These are phyloP conservation scores for Arthrobotrys musiformis DNA, from an alignment of 2,329 filamentous ascomycete species.

Conservation along the genomic window DNA sequence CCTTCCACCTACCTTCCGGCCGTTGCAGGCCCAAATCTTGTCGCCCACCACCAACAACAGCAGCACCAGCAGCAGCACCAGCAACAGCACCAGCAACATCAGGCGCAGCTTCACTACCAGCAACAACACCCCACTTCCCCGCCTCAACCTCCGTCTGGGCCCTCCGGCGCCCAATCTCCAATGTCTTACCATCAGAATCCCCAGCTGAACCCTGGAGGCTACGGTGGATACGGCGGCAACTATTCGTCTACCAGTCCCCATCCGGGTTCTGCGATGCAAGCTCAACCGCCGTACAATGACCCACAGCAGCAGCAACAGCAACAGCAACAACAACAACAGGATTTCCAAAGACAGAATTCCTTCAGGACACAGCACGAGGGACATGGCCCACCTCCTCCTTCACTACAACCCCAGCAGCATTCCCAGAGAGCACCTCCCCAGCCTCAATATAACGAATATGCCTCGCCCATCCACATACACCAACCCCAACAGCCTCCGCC, in stretches of 20 bases:
- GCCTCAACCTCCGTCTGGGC: conserved; percentile 47
- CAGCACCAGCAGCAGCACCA: conserved; percentile 28
- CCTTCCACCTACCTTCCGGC: conserved; percentile 41
- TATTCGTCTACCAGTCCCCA: conserved; percentile 47
- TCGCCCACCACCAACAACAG: conserved; percentile 29
- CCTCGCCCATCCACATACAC: conserved; percentile 50
- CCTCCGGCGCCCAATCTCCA: conserved; percentile 32
- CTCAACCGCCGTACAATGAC: conserved; percentile 26
- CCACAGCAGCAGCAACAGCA: conserved; percentile 10
- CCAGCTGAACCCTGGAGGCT: conserved; percentile 41
- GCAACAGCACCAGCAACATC: conserved; percentile 32
- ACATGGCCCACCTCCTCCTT: conserved; percentile 32
- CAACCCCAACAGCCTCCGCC: conserved; percentile 33
- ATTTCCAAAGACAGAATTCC: conserved; percentile 51
- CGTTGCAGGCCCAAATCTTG: conserved; percentile 29
- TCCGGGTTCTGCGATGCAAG: conserved; percentile 37
- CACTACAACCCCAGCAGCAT: conserved; percentile 29
- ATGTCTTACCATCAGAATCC: conserved; percentile 54
- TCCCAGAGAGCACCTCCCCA: conserved; percentile 48
- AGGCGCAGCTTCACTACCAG: conserved; percentile 17
- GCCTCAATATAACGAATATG: conserved; percentile 46
- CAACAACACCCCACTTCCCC: conserved; percentile 55
- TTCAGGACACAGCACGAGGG: conserved; percentile 43
- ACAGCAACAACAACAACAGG: conserved; percentile 11
- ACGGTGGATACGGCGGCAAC: conserved; percentile 27